These are phyloP conservation scores for Closterium sp. DNA, from an alignment of 139 green algal species.

Conservation along the genomic window DNA sequence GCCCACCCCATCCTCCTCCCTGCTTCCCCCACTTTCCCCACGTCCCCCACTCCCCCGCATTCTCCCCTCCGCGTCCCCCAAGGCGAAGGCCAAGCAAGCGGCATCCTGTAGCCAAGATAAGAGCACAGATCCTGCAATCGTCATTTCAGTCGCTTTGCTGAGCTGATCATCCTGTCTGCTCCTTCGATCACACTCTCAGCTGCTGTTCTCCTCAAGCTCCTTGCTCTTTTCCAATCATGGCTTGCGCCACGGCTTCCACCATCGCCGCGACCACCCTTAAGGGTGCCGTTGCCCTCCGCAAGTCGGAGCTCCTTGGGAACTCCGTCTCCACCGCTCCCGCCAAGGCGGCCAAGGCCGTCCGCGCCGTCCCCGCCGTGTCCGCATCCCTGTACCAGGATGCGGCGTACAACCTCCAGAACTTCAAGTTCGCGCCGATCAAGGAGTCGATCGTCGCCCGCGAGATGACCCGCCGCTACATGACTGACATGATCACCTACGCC, in stretches of 20 bases:
- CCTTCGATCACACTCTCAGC: background rate
- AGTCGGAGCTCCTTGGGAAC: background rate
- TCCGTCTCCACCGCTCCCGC: background rate
- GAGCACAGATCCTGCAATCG: background rate
- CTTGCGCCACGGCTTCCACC: background rate
- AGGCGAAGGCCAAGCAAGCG: background rate
- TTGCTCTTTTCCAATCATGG: background rate
- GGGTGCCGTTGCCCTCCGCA: background rate
- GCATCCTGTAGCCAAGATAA: background rate
- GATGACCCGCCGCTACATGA: constrained; percentile 80
- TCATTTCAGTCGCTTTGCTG: background rate
- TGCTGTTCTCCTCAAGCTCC: background rate
- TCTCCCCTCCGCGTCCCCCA: background rate
- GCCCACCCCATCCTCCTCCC: too few relatives aligned
- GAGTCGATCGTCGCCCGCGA: constrained; percentile 48
- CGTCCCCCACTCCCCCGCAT: background rate
- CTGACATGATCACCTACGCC: constrained; percentile 83
- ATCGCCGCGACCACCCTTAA: background rate
- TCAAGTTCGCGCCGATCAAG: constrained; percentile 51
- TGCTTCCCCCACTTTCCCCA: too few relatives aligned
- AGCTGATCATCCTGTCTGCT: background rate
- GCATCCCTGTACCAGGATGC: background rate
- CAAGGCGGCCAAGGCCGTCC: background rate
- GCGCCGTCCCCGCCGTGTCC: background rate
- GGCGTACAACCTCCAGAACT: constrained; percentile 49